phyloP scores from a whole-genome alignment of 352 stramenopile genomes.

The Phytophthora europaea region DNA sequence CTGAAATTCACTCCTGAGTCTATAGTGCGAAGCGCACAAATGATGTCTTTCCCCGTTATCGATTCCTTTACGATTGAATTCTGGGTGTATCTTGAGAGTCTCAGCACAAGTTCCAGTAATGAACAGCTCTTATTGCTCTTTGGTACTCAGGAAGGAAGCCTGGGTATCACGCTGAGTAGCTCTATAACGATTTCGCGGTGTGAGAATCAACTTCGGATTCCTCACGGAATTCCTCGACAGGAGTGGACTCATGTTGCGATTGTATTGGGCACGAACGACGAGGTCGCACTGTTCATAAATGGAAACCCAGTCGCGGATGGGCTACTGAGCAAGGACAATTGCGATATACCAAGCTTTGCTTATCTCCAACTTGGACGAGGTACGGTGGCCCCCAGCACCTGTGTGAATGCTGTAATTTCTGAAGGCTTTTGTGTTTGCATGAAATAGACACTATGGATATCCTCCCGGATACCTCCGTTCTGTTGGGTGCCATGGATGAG shows the following conservation, averaged over 20 bases:
- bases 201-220: conserved; percentile 38
- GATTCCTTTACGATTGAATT: conserved; percentile 54
- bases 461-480: conserved; percentile 19
- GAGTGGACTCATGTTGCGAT: conserved; percentile 60
- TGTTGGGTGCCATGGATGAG: conserved; percentile 58
- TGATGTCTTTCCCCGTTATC: conserved; percentile 27
- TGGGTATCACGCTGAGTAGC: conserved; percentile 24
- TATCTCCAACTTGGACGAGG: conserved; percentile 60
- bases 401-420: background rate
- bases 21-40: conserved; percentile 37
- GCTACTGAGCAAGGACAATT: conserved; percentile 31
- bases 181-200: conserved; percentile 48
- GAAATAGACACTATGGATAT: conserved; percentile 36
- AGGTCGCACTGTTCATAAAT: conserved; percentile 43
- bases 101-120: background rate
- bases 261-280: conserved; percentile 19
- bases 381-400: conserved; percentile 10
- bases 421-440: background rate
- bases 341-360: conserved; percentile 23
- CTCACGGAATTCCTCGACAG: conserved; percentile 30
- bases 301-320: conserved; percentile 33
- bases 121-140: conserved; percentile 51
- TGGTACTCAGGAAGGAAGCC: conserved; percentile 27
- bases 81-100: conserved; percentile 42
- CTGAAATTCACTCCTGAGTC: conserved; percentile 42